These are phyloP conservation scores for Borealophlyctis nickersoniae DNA, from an alignment of 192 early-diverging fungal species.

Conservation along the genomic window DNA sequence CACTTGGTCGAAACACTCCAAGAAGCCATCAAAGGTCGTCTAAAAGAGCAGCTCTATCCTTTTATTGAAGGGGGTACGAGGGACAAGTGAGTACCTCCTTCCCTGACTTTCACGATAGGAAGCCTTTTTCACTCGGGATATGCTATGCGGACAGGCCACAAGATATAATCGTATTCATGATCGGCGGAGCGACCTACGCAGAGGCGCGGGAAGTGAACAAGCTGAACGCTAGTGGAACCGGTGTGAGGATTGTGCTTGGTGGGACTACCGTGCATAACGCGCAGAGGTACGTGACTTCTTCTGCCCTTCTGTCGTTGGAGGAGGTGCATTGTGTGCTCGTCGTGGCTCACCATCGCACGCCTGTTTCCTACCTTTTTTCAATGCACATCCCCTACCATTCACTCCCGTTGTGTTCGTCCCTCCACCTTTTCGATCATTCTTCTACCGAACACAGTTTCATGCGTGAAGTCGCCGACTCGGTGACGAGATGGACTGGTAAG, in stretches of 20 bases:
- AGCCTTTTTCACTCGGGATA: not conserved
- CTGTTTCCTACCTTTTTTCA: not conserved
- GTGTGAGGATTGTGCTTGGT: conserved; percentile 83
- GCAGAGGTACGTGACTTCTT: conserved; percentile 45
- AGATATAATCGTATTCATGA: conserved; percentile 93
- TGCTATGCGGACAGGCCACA: conserved; percentile 60
- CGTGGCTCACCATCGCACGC: no score
- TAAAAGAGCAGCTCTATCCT: conserved; percentile 75
- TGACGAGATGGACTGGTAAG: conserved; percentile 29
- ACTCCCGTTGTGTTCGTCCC: not conserved
- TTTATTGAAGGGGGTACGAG: conserved; percentile 64
- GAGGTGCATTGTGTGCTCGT: no score
- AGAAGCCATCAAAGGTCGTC: conserved; percentile 71
- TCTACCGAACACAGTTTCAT: conserved; percentile 41
- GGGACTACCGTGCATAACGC: conserved; percentile 88
- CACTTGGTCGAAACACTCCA: conserved; percentile 78
- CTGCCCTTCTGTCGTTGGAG: no score
- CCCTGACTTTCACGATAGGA: not conserved
- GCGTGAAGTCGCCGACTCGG: conserved; percentile 39
- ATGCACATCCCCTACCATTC: not conserved
- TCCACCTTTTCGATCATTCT: conserved; percentile 6
- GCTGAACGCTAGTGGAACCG: conserved; percentile 75
- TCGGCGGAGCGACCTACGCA: conserved; percentile 93
- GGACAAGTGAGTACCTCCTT: conserved; percentile 43
- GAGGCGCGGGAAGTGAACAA: conserved; percentile 84